Base-by-base conservation (phyloP, 2,329 filamentous ascomycete species). In the Aspergillus latus region DNA sequence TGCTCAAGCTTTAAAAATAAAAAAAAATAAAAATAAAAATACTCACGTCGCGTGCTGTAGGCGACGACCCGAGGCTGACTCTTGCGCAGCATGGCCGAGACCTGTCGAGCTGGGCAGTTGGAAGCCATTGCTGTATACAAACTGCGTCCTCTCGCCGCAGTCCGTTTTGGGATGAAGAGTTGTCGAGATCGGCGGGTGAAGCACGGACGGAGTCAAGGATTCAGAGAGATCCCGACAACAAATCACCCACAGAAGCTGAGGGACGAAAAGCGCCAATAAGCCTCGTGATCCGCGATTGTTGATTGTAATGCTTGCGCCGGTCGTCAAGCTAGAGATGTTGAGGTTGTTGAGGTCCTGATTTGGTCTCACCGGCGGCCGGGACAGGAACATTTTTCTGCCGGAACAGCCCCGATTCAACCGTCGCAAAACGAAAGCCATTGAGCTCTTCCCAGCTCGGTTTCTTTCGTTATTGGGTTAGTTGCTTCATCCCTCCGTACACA, bases 341-440 rank as follows among this genome's bases (percentile, higher is more conserved):
- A 73, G 69, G 66, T 63, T 64, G 66, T 64, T 64, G 67, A 70
- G 70, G 68, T 65, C 42, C 48, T 6, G 40, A 52, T 43, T 43
- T 40, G 68, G 71, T 67, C 70, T 72, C 69, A 71, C 71, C 71
- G 71, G 70, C 64, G 61, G 44, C 64, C 70, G 66, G 69, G 69
- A 66, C 66, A 61, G 71, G 72, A 73, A 73, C 61, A 72, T 73
- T 73, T 73, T 73, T 73, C 68, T 70, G 69, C 71, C 71, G 71
- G 59, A 65, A 60, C 65, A 65, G 56, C 58, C 61, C 52, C 59
- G 62, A 57, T 64, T 57, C 49, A 52, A 43, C 48, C 52, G 45
- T 54, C 43, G 48, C 43, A 37, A 32, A 16, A 16, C n/a, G 45
- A 52, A 49, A 49, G 56, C 39, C 44, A 51, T 51, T 36, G 56